Base-by-base conservation (phyloP, 1,284 basidiomycete species). In the Coriolopsis trogii region DNA sequence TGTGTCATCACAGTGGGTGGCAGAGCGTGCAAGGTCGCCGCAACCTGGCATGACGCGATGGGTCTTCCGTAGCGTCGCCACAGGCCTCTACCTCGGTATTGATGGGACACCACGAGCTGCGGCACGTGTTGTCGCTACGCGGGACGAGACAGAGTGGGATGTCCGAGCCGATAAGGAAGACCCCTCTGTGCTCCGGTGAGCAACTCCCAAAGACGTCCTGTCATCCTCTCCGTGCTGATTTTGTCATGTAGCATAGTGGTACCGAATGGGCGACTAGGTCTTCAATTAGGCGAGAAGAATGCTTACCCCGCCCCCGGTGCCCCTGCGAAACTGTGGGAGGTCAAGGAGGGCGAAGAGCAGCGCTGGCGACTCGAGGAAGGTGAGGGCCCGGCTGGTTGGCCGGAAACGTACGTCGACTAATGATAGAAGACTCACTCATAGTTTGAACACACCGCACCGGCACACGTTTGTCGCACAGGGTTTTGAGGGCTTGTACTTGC, bases 1-100 rank as follows among this genome's bases (percentile, higher is more conserved):
- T 8, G 12, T 15, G 18, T 34, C 23, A 16, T 16, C n/a, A 26
- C 24, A 82, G 78, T 82, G 81, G 81, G 70, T 56, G 2, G 66
- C 80, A 38, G 59, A 71, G 16, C 68, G 62, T 64, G 70, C 55
- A 15, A 67, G 51, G 13, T 54, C 43, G 9, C 38, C 45, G 12
- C 39, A 53, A 1, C 8, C 47, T 15, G 18, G 34, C 24, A 10
- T 36, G 26, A 52, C 51, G 29, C 40, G 69, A 4, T 82, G 73
- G 70, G 66, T 66, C 3, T 63, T 82, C 67, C 73, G 70, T 31
- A 74, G 71, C 6, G 63, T 52, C 7, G 66, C 66, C 5, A 68
- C 67, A 10, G 71, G 70, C 0, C 53, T 70, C 7, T 82, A 72
- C 61, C 70, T 82, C 15, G 63, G 66, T 5, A 53, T 73, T 8